phyloP scores from a whole-genome alignment of 73 alveolate species.

The Tetrahymena borealis region DNA sequence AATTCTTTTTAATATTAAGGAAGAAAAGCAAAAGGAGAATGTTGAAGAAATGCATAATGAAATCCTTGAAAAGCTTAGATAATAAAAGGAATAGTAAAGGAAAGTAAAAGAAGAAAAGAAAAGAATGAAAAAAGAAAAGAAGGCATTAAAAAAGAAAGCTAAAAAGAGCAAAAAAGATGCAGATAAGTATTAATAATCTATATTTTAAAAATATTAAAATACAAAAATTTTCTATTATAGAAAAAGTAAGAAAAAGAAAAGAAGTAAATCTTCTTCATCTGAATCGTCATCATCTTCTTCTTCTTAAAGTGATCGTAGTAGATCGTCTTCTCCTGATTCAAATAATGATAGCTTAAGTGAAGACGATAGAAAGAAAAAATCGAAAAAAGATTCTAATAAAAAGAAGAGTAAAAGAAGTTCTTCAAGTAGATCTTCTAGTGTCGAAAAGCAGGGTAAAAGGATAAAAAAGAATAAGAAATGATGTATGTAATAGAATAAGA shows the following conservation, averaged over 20 bases:
- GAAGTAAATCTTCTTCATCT: background rate
- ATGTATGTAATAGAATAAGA: too few species aligned
- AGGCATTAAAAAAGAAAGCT: background rate
- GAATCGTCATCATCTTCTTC: background rate
- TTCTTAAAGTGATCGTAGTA: background rate
- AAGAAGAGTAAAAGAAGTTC: background rate
- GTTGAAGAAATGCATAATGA: background rate
- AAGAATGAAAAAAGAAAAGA: background rate
- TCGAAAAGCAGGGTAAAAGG: background rate
- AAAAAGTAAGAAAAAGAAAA: background rate
- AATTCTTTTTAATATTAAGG: background rate
- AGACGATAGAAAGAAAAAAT: background rate
- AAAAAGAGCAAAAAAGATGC: background rate
- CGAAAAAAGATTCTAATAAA: background rate
- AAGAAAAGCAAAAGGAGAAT: background rate
- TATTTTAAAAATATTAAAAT: background rate
- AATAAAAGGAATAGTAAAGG: background rate
- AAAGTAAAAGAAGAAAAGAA: background rate
- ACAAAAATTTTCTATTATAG: background rate
- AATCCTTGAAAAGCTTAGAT: background rate
- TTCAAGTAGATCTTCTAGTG: background rate
- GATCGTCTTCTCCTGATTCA: background rate
- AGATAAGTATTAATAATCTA: background rate
- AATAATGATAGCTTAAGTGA: background rate
- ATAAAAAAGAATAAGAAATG: background rate